Conservation (phyloP, 2,329 filamentous ascomycete species). For the Saccharata proteae region DNA sequence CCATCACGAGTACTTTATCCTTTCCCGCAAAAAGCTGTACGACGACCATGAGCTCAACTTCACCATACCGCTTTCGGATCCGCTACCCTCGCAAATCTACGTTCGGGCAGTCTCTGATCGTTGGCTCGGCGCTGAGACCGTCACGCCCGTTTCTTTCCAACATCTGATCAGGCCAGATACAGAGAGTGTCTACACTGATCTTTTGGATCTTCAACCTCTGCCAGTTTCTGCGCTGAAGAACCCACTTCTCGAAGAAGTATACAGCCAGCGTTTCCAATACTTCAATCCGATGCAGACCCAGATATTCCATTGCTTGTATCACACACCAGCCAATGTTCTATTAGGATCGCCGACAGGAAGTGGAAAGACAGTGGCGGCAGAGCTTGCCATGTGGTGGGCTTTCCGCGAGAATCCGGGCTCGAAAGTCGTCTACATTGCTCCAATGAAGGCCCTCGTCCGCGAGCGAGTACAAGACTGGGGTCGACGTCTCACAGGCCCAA, state of each 20-base stretch:
- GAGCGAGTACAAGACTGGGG: slow-evolving; percentile 96
- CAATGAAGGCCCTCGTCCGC: slow-evolving; percentile 96
- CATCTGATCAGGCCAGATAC: slow-evolving; percentile 95
- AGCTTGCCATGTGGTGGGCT: slow-evolving; percentile 99
- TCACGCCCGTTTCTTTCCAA: slow-evolving; percentile 91
- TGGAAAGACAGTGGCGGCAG: slow-evolving; percentile 92
- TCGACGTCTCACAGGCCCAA: slow-evolving; percentile 62
- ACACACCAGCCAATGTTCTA: slow-evolving; percentile 82
- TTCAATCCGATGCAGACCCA: slow-evolving; percentile 99
- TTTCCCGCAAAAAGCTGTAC: slow-evolving; percentile 77
- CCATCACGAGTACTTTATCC: slow-evolving; percentile 92
- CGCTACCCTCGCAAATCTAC: slow-evolving; percentile 89
- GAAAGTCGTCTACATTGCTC: slow-evolving; percentile 97
- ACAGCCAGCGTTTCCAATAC: slow-evolving; percentile 77
- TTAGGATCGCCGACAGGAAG: slow-evolving; percentile 93
- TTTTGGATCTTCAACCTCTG: slow-evolving; percentile 82
- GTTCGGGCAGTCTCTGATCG: slow-evolving; percentile 88
- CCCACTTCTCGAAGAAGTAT: slow-evolving; percentile 73
- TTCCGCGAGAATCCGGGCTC: slow-evolving; percentile 89
- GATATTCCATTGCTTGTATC: slow-evolving; percentile 92
- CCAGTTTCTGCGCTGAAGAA: slow-evolving; percentile 83
- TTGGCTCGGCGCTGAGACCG: slow-evolving; percentile 93
- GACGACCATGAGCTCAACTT: slow-evolving; percentile 98
- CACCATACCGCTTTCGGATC: slow-evolving; percentile 88
- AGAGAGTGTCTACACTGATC: slow-evolving; percentile 90